Conservation (phyloP, 257 asterid species). For the Nicotiana tomentosiformis region DNA sequence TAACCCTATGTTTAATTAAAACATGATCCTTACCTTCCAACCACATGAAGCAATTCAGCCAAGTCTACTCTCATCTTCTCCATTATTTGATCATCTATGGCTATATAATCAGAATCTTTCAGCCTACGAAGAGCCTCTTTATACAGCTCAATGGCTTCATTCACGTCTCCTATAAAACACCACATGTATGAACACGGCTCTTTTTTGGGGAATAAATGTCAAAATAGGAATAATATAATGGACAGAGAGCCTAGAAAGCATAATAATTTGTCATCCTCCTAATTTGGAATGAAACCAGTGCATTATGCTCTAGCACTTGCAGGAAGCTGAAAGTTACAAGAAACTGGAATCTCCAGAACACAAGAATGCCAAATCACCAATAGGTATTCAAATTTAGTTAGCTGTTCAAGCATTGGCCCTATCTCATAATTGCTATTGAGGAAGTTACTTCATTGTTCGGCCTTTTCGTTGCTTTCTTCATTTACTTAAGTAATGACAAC, state of each 20-base stretch:
- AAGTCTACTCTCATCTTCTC: conserved; percentile 81
- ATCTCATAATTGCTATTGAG: not conserved
- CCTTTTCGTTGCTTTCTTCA: not conserved
- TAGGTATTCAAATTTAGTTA: not conserved
- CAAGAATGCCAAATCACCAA: not conserved
- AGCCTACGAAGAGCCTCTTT: conserved; percentile 48
- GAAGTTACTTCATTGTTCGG: not conserved
- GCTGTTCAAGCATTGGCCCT: not conserved
- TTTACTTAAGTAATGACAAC: not conserved
- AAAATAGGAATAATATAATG: not conserved
- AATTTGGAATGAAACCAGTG: not conserved
- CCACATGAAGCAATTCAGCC: conserved; percentile 82
- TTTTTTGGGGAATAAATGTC: not conserved
- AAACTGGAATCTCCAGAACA: not conserved
- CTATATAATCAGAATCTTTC: conserved; percentile 43
- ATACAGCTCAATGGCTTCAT: conserved; percentile 74
- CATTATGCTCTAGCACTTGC: not conserved
- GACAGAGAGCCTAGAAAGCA: not conserved
- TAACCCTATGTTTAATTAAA: not conserved
- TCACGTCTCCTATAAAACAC: conserved; percentile 44
- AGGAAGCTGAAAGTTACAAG: conserved; percentile 6
- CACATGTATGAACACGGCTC: not conserved
- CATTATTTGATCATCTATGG: conserved; percentile 43
- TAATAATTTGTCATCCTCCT: not conserved
- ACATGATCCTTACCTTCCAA: conserved; percentile 57